Evolutionary conservation across 805 yeast genomes (phyloP), one percentile per base, ranked within the genome.

Genomic region (Lipomyces chichibuensis): DNA sequence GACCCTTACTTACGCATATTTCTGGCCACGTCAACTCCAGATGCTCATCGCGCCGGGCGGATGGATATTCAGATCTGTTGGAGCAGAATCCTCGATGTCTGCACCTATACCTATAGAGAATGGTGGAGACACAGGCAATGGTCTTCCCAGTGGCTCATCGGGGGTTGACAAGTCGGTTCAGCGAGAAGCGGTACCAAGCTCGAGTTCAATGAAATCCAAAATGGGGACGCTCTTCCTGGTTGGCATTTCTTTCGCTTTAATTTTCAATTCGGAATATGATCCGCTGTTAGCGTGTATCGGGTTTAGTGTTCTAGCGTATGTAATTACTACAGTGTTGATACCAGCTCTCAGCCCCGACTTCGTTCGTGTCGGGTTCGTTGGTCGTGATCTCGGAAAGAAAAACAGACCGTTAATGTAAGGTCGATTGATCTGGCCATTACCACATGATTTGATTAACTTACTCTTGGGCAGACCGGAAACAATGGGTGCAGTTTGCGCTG

Each of bases 401-500:
- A 86, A 85, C n/a, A 81, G 78, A 54, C 96, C 96, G 0, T 81
- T 64, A 53, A 64, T 68, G 65, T 64, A 29, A 20, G 66, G 55
- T 1, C 23, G 49, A n/a, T 13, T 43, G 49, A 43, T 43, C 49
- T 43, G 13, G 11, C 25, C 46, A 4, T 2, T 29, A 14, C n/a
- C 39, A 13, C 39, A 8, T 54, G 13, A 35, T 32, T 27, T 14
- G 46, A 2, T 14, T 13, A 9, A 57, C 57, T 60, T 17, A 57
- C 43, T 23, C 17, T 17, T 27, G n/a, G 27, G 37, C 29, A 62
- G 92, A 9, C 95, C 99, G 0, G 99, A 95, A 79, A 85, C 96
- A 0, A 87, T 94, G 82, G 99, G 99, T n/a, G 88, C 92, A 1
- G 89, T 94, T 0, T 85, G 92, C 4, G 95, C 97, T 0, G 82